These are phyloP conservation scores for Asterella californica DNA, from an alignment of 225 moss, liverwort and hornwort genomes.

Conservation along the genomic window DNA sequence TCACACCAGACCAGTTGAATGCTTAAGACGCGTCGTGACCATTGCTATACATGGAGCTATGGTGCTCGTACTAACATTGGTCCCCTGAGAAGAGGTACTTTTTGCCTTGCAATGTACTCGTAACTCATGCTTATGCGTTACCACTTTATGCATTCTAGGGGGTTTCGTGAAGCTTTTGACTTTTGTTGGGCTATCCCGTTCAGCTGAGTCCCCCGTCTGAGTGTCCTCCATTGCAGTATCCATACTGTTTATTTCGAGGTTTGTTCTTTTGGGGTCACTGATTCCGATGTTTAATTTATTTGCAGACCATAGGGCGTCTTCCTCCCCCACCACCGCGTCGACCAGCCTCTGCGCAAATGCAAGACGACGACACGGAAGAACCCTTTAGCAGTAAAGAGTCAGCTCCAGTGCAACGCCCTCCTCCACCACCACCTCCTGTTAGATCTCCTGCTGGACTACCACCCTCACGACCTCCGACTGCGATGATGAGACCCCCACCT, in stretches of 20 bases:
- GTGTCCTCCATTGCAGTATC: neutral
- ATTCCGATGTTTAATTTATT: neutral
- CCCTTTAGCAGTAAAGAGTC: slow-evolving; percentile 38
- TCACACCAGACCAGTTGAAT: neutral
- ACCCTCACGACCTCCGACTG: slow-evolving; percentile 46
- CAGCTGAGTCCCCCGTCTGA: neutral
- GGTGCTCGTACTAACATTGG: too few relatives aligned
- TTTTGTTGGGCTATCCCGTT: too few relatives aligned
- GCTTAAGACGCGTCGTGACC: too few relatives aligned
- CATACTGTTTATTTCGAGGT: neutral
- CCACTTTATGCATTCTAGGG: neutral
- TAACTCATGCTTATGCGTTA: neutral
- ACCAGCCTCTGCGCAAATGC: slow-evolving; percentile 27
- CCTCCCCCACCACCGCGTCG: slow-evolving; percentile 57
- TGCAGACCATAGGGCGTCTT: slow-evolving; percentile 55
- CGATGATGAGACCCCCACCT: slow-evolving; percentile 60
- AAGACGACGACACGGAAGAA: slow-evolving; percentile 48
- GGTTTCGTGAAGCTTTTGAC: neutral
- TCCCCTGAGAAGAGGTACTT: neutral
- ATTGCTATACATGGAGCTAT: too few relatives aligned
- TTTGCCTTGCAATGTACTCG: neutral
- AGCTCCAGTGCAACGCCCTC: slow-evolving; percentile 47
- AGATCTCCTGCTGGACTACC: slow-evolving; percentile 62
- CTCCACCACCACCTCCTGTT: slow-evolving; percentile 57
- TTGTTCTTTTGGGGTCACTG: neutral